Evolutionary conservation across 1,284 basidiomycete genomes (phyloP).

Genomic region (Meira nashicola): DNA sequence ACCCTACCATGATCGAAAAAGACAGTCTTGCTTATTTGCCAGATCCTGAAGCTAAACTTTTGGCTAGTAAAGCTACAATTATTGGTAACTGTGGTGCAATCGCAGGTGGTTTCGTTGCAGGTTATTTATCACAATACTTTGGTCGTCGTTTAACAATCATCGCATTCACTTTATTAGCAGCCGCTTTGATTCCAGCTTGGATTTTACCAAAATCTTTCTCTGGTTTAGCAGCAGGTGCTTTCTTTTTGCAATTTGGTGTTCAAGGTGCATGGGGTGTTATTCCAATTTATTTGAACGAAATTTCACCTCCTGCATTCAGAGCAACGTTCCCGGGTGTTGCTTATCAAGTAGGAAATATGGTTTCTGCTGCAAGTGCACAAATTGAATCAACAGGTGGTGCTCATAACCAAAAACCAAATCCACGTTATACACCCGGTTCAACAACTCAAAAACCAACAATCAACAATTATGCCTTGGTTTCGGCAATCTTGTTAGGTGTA

Average conservation of each 20-base stretch:
- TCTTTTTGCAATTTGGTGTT: conserved; percentile 55
- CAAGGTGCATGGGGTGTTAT: conserved; percentile 62
- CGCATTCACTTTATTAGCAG: conserved; percentile 55
- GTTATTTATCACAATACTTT: conserved; percentile 73
- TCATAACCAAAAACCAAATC: conserved; percentile 34
- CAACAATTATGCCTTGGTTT: conserved; percentile 68
- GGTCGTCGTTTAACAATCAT: conserved; percentile 84
- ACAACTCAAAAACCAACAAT: conserved; percentile 11
- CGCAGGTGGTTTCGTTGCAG: conserved; percentile 71
- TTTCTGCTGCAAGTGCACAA: conserved; percentile 78
- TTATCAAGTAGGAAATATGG: conserved; percentile 73
- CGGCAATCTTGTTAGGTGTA: conserved; percentile 75
- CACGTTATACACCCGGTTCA: conserved; percentile 22
- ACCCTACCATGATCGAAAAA: conserved; percentile 43
- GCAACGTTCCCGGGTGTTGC: conserved; percentile 87
- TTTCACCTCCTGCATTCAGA: conserved; percentile 85
- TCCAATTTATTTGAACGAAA: conserved; percentile 81
- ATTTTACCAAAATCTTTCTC: conserved; percentile 53
- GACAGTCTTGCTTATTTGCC: conserved; percentile 30
- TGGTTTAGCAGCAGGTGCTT: conserved; percentile 55
- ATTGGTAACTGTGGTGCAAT: conserved; percentile 78
- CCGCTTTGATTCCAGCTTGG: conserved; percentile 50
- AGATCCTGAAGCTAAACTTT: conserved; percentile 52
- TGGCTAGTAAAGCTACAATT: conserved; percentile 79
- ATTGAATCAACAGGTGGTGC: conserved; percentile 74